These are phyloP conservation scores for Filobasidium floriforme DNA, from an alignment of 768 basidiomycete species.

Conservation along the genomic window DNA sequence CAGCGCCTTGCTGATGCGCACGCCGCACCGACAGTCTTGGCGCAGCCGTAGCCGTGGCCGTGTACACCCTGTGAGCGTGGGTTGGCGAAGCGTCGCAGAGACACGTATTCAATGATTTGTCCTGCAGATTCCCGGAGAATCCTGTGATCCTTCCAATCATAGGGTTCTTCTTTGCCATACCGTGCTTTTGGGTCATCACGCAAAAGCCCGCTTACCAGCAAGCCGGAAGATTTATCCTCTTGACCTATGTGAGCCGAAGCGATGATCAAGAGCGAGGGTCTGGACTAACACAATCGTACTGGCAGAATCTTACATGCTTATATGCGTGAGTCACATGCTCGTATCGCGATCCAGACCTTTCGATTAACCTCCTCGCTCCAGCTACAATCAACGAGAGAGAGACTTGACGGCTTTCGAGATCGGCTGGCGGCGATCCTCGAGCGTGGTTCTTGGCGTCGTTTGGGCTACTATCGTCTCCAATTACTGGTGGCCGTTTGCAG, in stretches of 20 bases:
- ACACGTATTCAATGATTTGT: no score
- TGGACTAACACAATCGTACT: no score
- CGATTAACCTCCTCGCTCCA: slow-evolving; percentile 45
- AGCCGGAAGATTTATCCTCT: slow-evolving; percentile 34
- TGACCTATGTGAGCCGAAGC: slow-evolving; percentile 46
- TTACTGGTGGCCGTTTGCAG: slow-evolving; percentile 94
- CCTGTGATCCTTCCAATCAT: slow-evolving; percentile 66
- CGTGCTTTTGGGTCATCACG: slow-evolving; percentile 82
- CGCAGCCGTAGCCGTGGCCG: slow-evolving; percentile 62
- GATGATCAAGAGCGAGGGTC: no score
- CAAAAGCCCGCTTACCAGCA: slow-evolving; percentile 45
- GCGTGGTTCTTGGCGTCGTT: slow-evolving; percentile 76
- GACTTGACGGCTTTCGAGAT: slow-evolving; percentile 61
- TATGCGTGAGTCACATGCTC: slow-evolving; percentile 40
- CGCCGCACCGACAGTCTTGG: slow-evolving; percentile 46
- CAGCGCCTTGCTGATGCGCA: not conserved
- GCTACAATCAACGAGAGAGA: slow-evolving; percentile 68
- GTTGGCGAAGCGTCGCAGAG: not conserved
- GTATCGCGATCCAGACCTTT: not conserved
- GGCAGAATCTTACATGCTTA: slow-evolving; percentile 72
- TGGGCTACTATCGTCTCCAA: slow-evolving; percentile 84
- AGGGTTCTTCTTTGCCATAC: slow-evolving; percentile 69
- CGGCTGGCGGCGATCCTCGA: slow-evolving; percentile 66
- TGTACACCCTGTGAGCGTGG: slow-evolving; percentile 53
- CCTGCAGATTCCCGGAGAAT: slow-evolving; percentile 59